Evolutionary conservation across 2,329 filamentous ascomycete species (phyloP), one percentile per base, ranked within the genome.

Genomic region (Epichloe sp.): DNA sequence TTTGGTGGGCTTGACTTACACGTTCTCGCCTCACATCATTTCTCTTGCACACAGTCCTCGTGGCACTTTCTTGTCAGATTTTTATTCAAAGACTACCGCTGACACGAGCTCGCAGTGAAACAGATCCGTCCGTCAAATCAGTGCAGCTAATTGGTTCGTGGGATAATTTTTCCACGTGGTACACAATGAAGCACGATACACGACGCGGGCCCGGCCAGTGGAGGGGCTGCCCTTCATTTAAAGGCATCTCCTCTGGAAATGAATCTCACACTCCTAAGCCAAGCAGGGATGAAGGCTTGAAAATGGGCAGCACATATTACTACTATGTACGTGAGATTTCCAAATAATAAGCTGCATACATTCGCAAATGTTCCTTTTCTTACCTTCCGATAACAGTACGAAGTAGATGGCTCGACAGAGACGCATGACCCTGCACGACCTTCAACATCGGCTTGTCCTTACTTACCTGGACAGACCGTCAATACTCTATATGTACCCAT

Each of bases 251-350:
- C 59, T 88, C 83, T 60, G 88, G 94, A 67, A 87, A 88, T 52
- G 76, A 83, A 54, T 65, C 73, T 47, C 67, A 72, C 48, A 58
- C 54, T 53, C 8, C 15, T n/a, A 53, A 53, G 45, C 54, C 72
- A 68, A 58, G 74, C 70, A 79, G 88, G 59, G 79, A 79, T 58
- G 89, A 89, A 52, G 90, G 86, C 49, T 76, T 96, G 56, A 93
- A 85, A 67, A 95, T 95, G 86, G 90, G 90, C 44, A 82, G 85
- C 54, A 93, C 85, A 15, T 96, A 96, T 68, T 96, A 91, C 77
- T 97, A 95, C 74, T 96, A 93, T 70, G 88, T 94, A 73, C 70
- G 86, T 76, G 19, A 34, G 12, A 12, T 34, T 21, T 35, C 10
- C 8, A 12, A 11, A 42, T n/a, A 10, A 11, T 11, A 42, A 42